These are phyloP conservation scores for Myxozyma melibiosi DNA, from an alignment of 805 yeast genomes.

Conservation along the genomic window DNA sequence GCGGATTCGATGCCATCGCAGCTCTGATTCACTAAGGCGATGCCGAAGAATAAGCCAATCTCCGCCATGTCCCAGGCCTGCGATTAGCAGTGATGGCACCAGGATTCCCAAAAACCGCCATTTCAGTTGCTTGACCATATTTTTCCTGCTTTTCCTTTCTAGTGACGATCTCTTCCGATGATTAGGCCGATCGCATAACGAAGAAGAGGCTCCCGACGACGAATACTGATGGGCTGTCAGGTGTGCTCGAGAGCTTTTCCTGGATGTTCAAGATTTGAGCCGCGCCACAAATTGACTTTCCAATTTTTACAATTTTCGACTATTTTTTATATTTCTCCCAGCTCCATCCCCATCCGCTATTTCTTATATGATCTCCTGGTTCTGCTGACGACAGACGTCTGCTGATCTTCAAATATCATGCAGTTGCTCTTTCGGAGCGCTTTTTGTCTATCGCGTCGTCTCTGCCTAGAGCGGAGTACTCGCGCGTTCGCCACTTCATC, in stretches of 20 bases:
- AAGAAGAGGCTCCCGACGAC: no score
- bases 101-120: constrained; percentile 25
- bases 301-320: background rate
- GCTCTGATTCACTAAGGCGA: constrained; percentile 47
- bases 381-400: no score
- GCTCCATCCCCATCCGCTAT: no score
- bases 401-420: no score
- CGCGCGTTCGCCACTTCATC: background rate
- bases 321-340: no score
- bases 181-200: background rate
- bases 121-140: constrained; percentile 25
- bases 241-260: no score
- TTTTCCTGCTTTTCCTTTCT: background rate
- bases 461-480: background rate
- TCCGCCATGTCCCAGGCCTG: constrained; percentile 62
- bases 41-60: constrained; percentile 58
- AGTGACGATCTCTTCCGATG: background rate
- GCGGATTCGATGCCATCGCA: constrained; percentile 51
- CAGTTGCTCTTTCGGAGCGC: background rate
- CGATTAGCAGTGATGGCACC: constrained; percentile 67
- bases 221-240: no score
- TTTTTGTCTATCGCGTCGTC: background rate
- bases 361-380: no score
- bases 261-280: no score
- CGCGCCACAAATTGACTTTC: background rate